Base-by-base conservation (phyloP, 148 eudicot genomes). In the Amaranthus palmeri region DNA sequence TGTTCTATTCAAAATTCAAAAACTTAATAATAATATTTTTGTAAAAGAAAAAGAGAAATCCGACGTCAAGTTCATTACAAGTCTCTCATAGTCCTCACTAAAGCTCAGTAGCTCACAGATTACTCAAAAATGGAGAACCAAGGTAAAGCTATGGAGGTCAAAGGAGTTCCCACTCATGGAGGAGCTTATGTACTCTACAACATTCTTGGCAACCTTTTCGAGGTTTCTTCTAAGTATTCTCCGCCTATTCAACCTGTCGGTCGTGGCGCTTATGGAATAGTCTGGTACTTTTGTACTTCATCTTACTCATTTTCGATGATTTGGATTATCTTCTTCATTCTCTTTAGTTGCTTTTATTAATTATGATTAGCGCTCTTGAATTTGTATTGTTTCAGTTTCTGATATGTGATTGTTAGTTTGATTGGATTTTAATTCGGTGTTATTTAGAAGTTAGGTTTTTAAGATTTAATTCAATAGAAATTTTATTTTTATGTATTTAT, bases 211-310 rank as follows among this genome's bases (percentile, higher is more conserved):
- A 87, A 86, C 75, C 48, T 83, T 17, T 90, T 90, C 59, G 85
- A 88, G 72, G 80, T 90, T 54, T 72, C 90, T 40, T 82, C 92
- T 67, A 90, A 86, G 47, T 90, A 90, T 68, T 67, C 69, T 11
- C 96, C 96, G 54, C 96, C 96, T n/a, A 84, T 90, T 78, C 79
- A 77, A 36, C 92, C 92, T 15, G 84, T 90, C 17, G 96, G 96
- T n/a, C 90, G 96, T 10, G 96, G 96, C 45, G 96, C 96, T 80
- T 91, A 91, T 44, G 96, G 96, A 70, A 86, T 91, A 69, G 96
- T 91, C 65, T 91, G 96, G 96, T 91, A 75, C 11, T 25, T 53
- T 66, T 18, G 36, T 25, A 25, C 61, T 66, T 49, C 70, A 42
- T 51, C 52, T 59, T 64, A 17, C 54, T 55, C 12, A 25, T 46